Evolutionary conservation across 768 basidiomycete genomes (phyloP).

Genomic region (Kockovaella imperatae): DNA sequence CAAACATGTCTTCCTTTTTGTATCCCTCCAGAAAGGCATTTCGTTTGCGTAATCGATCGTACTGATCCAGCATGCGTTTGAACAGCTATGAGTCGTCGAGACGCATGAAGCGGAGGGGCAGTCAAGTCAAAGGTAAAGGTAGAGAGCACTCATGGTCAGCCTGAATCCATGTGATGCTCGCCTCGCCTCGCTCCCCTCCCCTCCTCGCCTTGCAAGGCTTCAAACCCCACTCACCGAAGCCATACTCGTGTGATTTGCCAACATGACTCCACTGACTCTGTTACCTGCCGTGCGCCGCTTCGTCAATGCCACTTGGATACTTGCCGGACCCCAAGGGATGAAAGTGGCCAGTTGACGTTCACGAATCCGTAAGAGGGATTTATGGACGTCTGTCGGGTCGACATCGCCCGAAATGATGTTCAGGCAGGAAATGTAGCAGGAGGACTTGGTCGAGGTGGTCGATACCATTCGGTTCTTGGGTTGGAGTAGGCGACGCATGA

Average conservation of each 20-base stretch:
- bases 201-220: background rate
- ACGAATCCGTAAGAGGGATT: slow-evolving; percentile 90
- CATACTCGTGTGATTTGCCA: slow-evolving; percentile 98
- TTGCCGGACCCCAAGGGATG: slow-evolving; percentile 98
- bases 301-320: slow-evolving; percentile 93
- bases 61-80: slow-evolving; percentile 92
- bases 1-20: slow-evolving; percentile 94
- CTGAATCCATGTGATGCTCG: too few species aligned
- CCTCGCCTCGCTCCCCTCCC: background rate
- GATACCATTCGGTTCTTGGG: slow-evolving; percentile 99
- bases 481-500: slow-evolving; percentile 93
- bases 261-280: slow-evolving; percentile 94
- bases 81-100: too few species aligned
- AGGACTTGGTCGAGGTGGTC: slow-evolving; percentile 49
- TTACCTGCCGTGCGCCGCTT: slow-evolving; percentile 77
- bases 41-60: slow-evolving; percentile 72
- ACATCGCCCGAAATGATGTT: slow-evolving; percentile 99
- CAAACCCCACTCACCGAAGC: slow-evolving; percentile 60
- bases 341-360: slow-evolving; percentile 95
- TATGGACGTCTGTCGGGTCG: slow-evolving; percentile 96
- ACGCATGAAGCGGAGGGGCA: background rate
- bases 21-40: slow-evolving; percentile 97
- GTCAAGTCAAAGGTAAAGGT: too few species aligned
- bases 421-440: slow-evolving; percentile 91
- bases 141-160: too few species aligned